Evolutionary conservation across 2,329 filamentous ascomycete species (phyloP).

Genomic region (Aurifilum marmelostoma): DNA sequence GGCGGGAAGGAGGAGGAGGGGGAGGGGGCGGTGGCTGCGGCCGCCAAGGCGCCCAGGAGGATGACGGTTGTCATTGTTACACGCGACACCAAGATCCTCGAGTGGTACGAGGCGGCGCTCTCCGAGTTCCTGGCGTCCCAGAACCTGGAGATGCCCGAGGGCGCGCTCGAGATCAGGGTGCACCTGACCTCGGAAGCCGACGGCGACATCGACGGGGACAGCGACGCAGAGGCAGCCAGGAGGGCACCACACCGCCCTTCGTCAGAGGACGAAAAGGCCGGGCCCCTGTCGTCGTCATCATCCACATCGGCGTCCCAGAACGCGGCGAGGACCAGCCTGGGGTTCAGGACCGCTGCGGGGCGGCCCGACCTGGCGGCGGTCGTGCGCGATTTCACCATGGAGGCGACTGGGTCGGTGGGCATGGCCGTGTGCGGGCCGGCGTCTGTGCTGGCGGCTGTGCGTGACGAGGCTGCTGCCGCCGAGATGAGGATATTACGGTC

Average conservation of each 20-base stretch:
- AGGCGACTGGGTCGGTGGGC: conserved; percentile 32
- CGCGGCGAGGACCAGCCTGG: neutral
- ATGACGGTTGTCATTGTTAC: conserved; percentile 22
- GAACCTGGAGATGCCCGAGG: conserved; percentile 27
- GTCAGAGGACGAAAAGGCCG: neutral
- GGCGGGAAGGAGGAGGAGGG: neutral
- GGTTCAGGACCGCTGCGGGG: conserved; percentile 28
- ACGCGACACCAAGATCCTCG: conserved; percentile 21
- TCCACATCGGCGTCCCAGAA: neutral
- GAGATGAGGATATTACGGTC: conserved; percentile 34
- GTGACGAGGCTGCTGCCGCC: conserved; percentile 35
- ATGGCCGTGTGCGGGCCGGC: conserved; percentile 36
- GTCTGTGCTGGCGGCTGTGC: conserved; percentile 32
- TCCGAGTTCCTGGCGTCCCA: conserved; percentile 33
- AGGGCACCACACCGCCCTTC: neutral
- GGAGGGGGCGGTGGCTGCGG: neutral
- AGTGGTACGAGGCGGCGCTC: conserved; percentile 21
- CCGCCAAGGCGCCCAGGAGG: neutral
- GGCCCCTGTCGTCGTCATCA: neutral
- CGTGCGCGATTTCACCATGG: conserved; percentile 32
- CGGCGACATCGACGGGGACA: neutral
- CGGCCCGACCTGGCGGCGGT: conserved; percentile 32
- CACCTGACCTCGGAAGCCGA: conserved; percentile 32
- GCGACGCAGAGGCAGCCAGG: conserved; percentile 10
- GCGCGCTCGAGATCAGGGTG: conserved; percentile 32